These are phyloP conservation scores for Pichia sp. DNA, from an alignment of 1,139 yeast genomes.

Conservation along the genomic window DNA sequence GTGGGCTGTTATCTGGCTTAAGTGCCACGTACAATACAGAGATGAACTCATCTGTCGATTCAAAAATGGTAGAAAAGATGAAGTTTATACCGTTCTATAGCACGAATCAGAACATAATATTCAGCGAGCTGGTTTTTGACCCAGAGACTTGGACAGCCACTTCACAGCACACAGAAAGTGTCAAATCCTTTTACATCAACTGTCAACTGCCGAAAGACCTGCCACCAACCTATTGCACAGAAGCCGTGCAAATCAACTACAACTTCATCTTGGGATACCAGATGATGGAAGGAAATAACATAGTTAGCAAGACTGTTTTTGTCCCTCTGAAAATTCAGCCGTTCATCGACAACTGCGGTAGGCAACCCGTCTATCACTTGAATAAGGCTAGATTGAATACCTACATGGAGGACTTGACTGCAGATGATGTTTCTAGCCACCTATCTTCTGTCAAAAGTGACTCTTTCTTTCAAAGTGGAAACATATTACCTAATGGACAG, in stretches of 20 bases:
- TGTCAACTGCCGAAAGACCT: slow-evolving; percentile 49
- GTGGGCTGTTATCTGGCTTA: slow-evolving; percentile 30
- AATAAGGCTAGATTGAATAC: slow-evolving; percentile 26
- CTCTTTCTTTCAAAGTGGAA: neutral
- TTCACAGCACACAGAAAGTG: slow-evolving; percentile 15
- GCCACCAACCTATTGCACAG: slow-evolving; percentile 62
- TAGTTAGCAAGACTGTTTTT: slow-evolving; percentile 29
- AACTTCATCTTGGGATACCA: slow-evolving; percentile 33
- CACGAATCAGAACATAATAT: slow-evolving; percentile 71
- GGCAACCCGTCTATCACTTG: slow-evolving; percentile 32
- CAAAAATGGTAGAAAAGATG: slow-evolving; percentile 20
- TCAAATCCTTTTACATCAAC: slow-evolving; percentile 48
- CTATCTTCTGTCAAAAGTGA: slow-evolving; percentile 6
- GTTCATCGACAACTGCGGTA: slow-evolving; percentile 30
- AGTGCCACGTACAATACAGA: slow-evolving; percentile 27
- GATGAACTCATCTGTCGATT: slow-evolving; percentile 21
- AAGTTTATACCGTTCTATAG: slow-evolving; percentile 65
- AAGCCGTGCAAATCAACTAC: slow-evolving; percentile 29
- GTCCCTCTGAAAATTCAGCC: slow-evolving; percentile 33
- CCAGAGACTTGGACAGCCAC: slow-evolving; percentile 38
- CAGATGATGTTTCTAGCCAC: slow-evolving; percentile 21
- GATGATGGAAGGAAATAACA: slow-evolving; percentile 22
- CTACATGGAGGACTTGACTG: slow-evolving; percentile 20
- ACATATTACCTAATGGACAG: neutral
- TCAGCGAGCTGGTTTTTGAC: slow-evolving; percentile 57